Evolutionary conservation across 2,329 filamentous ascomycete genomes (phyloP), one percentile per base, ranked within the genome.

Genomic region (Epichloe hybrida): DNA sequence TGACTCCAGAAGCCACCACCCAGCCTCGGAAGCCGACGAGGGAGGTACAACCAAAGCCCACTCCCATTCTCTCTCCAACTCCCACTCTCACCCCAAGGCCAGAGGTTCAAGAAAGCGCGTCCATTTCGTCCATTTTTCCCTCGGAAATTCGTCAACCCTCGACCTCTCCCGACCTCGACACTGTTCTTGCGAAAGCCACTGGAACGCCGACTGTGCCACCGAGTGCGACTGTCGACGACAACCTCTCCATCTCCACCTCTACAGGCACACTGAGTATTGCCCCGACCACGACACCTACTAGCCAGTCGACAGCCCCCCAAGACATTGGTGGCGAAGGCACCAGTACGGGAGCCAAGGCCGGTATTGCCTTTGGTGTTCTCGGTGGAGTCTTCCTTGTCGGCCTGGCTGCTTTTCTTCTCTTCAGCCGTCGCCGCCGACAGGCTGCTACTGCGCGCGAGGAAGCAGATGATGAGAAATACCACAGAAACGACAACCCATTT

Each of bases 311-410:
- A 2, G 21, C 38, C 15, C 39, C n/a, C 2, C 42, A 49, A 21
- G 43, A 44, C 3, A 45, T 1, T 17, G 17, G 40, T 6, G 47
- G 52, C 9, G 46, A 56, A 13, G 60, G 62, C 7, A 59, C 56
- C 37, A 64, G 59, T 46, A 54, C 66, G 8, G 75, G 69, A 31
- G 64, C 69, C 40, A 93, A 88, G 67, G 90, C 88, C 42, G 93
- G 93, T 53, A 78, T 96, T 54, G 88, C 84, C 5, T 82, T 96
- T 62, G 90, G 89, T 61, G 80, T 94, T 46, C 68, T 96, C 35
- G 73, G 84, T 6, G 79, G 79, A 46, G 59, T 95, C 27, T 77
- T 83, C 35, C 66, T 83, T 2, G 64, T 93, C 27, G 79, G 81
- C 34, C 71, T 81, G n/a, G 64, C 86, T 21, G 72, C 86, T 20